Percentiles rank a stretch among this genome's conserved stretches.
Conservation (phyloP, 2,329 filamentous ascomycete species). For the Lachnum nothofagi region DNA sequence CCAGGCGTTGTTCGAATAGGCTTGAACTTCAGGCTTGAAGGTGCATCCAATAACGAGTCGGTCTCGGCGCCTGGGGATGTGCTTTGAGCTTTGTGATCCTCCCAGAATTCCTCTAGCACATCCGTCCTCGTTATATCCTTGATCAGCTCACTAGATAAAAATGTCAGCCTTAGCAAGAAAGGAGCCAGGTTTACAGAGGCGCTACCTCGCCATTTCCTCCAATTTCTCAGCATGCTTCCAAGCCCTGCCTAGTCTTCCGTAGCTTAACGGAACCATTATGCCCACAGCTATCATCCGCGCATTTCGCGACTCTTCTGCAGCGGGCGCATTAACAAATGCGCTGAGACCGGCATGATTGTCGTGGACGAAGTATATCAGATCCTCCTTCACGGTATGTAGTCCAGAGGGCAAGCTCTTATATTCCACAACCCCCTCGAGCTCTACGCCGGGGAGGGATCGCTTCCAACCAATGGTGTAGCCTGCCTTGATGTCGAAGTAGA, state of each 20-base stretch:
- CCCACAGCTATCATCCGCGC: constrained; percentile 92
- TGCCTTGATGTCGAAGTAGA: constrained; percentile 87
- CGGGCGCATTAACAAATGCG: constrained; percentile 81
- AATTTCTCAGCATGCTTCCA: constrained; percentile 82
- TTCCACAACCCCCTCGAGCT: constrained; percentile 82
- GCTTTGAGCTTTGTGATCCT: constrained; percentile 45
- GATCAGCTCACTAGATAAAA: constrained; percentile 59
- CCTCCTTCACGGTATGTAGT: constrained; percentile 78
- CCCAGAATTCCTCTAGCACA: constrained; percentile 77
- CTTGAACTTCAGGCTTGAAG: constrained; percentile 43
- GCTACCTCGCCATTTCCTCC: constrained; percentile 67
- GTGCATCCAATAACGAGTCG: constrained; percentile 30
- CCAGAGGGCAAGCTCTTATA: constrained; percentile 95
- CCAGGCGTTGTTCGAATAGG: constrained; percentile 29
- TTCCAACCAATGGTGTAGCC: constrained; percentile 92
- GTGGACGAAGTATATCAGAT: constrained; percentile 92
- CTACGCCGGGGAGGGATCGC: constrained; percentile 61
- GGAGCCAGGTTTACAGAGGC: no score
- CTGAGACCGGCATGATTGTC: constrained; percentile 79
- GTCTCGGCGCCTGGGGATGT: constrained; percentile 17
- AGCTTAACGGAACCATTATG: constrained; percentile 77
- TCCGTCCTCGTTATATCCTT: constrained; percentile 58
- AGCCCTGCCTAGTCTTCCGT: constrained; percentile 76
- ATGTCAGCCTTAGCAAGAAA: no score
- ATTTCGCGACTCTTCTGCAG: constrained; percentile 73